Conservation (phyloP, 1,284 basidiomycete species). For the Cryptococcus sp. region DNA sequence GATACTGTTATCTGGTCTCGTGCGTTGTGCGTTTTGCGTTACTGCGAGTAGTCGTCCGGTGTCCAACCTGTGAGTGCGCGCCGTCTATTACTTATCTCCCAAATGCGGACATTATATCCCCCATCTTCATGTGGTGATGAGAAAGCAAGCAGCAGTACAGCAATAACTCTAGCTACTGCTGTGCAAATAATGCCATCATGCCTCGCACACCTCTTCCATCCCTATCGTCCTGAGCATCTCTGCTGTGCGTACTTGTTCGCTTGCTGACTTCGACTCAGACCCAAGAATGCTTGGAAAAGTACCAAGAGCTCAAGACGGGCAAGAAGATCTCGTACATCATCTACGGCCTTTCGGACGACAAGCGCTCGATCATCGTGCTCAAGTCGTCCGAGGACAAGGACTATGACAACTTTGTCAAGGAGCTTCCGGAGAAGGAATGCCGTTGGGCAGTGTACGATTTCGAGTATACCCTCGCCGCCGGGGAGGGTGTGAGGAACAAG, state of each 20-base stretch:
- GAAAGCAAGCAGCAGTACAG: too few relatives aligned
- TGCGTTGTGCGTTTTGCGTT: neutral
- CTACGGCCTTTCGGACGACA: slow-evolving; percentile 67
- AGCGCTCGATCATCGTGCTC: slow-evolving; percentile 74
- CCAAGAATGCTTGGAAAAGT: slow-evolving; percentile 63
- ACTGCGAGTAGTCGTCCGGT: slow-evolving; percentile 41
- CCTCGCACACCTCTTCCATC: neutral
- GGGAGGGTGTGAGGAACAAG: slow-evolving; percentile 83
- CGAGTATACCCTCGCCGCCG: slow-evolving; percentile 76
- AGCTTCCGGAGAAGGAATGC: slow-evolving; percentile 75
- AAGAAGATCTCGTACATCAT: slow-evolving; percentile 88
- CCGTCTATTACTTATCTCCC: neutral
- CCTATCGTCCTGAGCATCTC: neutral
- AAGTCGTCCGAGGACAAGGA: slow-evolving; percentile 59
- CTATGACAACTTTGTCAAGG: slow-evolving; percentile 76
- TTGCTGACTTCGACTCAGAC: slow-evolving; percentile 24
- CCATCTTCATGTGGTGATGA: neutral
- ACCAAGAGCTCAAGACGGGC: slow-evolving; percentile 75
- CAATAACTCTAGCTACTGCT: neutral
- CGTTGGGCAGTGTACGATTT: slow-evolving; percentile 94
- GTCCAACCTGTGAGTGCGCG: slow-evolving; percentile 43
- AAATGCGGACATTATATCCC: neutral
- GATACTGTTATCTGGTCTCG: neutral
- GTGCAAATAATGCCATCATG: neutral
- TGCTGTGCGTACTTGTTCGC: neutral